Evolutionary conservation across 371 early-diverging fungal genomes (phyloP).

Genomic region (Rhizoclosmatium hyalinum): DNA sequence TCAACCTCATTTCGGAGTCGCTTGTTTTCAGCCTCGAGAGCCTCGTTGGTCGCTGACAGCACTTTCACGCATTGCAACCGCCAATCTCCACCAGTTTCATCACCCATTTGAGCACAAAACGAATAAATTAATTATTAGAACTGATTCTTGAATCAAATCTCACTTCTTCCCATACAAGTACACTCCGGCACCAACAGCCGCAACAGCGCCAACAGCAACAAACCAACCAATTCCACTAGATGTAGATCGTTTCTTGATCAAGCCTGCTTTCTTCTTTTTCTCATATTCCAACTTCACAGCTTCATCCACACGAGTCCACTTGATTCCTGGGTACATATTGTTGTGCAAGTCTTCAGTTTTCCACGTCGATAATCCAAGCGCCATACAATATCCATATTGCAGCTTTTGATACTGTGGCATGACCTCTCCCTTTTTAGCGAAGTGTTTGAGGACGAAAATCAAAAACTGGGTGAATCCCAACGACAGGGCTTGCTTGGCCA

Average conservation of each 20-base stretch:
- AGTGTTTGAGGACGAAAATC: background rate
- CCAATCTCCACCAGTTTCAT: too few relatives aligned
- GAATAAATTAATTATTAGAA: too few relatives aligned
- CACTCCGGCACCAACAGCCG: background rate
- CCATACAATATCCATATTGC: background rate
- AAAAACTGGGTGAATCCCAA: background rate
- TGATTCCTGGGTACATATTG: background rate
- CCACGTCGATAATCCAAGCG: background rate
- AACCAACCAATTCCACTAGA: background rate
- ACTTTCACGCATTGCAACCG: too few relatives aligned
- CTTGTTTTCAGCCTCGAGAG: too few relatives aligned
- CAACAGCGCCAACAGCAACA: background rate
- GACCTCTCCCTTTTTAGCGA: background rate
- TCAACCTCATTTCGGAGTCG: too few relatives aligned
- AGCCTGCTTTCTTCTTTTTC: background rate
- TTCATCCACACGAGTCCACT: background rate
- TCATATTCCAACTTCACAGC: background rate
- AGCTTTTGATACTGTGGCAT: background rate
- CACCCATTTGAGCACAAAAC: too few relatives aligned
- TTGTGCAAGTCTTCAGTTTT: background rate
- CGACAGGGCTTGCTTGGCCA: background rate
- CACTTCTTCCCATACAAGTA: background rate
- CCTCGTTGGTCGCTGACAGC: too few relatives aligned
- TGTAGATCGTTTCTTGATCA: background rate
- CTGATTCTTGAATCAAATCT: background rate